phyloP scores from a whole-genome alignment of 2,329 filamentous ascomycete species.

The Hysterium pulicare region DNA sequence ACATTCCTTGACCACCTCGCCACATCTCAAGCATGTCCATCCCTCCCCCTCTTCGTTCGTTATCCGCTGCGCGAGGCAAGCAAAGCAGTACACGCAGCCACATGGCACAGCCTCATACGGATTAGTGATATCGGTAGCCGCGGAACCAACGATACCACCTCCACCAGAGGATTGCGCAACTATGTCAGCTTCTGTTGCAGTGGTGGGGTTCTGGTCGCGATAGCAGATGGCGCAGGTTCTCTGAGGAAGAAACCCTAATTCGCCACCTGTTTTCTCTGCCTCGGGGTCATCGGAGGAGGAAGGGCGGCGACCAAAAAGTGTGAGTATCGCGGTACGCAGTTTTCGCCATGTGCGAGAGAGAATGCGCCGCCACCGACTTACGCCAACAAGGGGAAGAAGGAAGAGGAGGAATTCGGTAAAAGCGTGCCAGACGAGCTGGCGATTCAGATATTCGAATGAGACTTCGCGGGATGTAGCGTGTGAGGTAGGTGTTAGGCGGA shows the following conservation, averaged over 20 bases:
- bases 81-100: constrained; percentile 92
- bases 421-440: constrained; percentile 98
- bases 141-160: constrained; percentile 78
- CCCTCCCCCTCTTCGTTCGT: constrained; percentile 93
- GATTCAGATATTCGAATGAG: constrained; percentile 95
- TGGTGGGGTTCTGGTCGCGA: constrained; percentile 78
- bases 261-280: constrained; percentile 53
- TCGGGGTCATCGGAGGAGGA: constrained; percentile 47
- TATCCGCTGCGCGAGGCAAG: constrained; percentile 84
- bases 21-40: constrained; percentile 87
- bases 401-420: constrained; percentile 99
- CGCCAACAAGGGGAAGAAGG: constrained; percentile 91
- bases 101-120: constrained; percentile 90
- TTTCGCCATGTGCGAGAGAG: constrained; percentile 82
- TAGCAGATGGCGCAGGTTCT: constrained; percentile 97
- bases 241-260: constrained; percentile 83
- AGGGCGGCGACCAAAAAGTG: constrained; percentile 43
- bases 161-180: constrained; percentile 56
- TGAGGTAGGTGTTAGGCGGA: constrained; percentile 80
- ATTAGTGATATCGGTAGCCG: constrained; percentile 91
- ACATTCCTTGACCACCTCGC: constrained; percentile 78
- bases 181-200: constrained; percentile 65
- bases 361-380: constrained; percentile 89
- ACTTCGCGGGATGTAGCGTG: constrained; percentile 85
- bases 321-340: constrained; percentile 57